Evolutionary conservation across 2,329 filamentous ascomycete genomes (phyloP), one percentile per base, ranked within the genome.

Genomic region (Monilinia vaccinii-corymbosi): DNA sequence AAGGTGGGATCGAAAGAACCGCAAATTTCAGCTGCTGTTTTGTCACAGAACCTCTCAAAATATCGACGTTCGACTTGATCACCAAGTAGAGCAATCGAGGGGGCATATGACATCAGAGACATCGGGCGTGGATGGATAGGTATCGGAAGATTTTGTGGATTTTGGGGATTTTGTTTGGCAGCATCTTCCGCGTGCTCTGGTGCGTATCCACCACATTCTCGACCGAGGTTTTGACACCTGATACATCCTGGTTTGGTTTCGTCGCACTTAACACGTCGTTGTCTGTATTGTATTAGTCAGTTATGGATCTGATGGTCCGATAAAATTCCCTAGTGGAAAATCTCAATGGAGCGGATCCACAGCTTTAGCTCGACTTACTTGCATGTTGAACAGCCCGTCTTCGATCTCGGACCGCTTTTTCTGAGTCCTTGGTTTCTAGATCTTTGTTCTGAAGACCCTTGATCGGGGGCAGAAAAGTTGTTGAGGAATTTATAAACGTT

Each of bases 401-500:
- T 71, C 32, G 68, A 70, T 49, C 69, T 64, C 38, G 69, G 69
- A 21, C 69, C 69, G 63, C 69, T 71, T 69, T 71, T 71, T 55
- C 69, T 66, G 14, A 71, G 67, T 31, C 69, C 69, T 63, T 71
- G 69, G 61, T 68, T 71, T 58, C 69, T 64, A 4, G 68, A 71
- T 18, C 65, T 67, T 48, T 69, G 67, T 51, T 71, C 69, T 32
- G 69, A 68, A 36, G 68, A 69, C 23, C 65, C 64, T 60, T 70
- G 68, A 53, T 69, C 66, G 34, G 69, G 69, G 45, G 67, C 68
- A 16, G 68, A 65, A 60, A 71, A 70, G 55, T 71, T 69, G 56
- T 71, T 71, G 64, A 68, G 70, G 64, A 70, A 71, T 62, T 70
- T 71, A 63, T 71, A 71, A 45, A 71, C 69, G 61, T 71, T 71